phyloP scores from a whole-genome alignment of 2,329 filamentous ascomycete species.

The Cladophialophora psammophila region DNA sequence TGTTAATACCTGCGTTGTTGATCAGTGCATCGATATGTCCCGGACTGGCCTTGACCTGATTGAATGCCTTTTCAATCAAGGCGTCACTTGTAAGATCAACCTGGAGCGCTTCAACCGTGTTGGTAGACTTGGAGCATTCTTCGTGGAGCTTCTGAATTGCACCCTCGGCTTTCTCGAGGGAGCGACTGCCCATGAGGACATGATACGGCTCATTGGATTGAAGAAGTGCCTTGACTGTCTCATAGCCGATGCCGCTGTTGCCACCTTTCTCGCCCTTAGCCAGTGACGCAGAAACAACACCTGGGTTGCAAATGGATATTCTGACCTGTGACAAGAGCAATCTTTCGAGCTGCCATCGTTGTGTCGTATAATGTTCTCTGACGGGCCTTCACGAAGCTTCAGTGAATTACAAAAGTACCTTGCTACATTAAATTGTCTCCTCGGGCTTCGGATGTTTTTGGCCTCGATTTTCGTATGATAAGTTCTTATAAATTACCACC shows the following conservation, averaged over 20 bases:
- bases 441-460: too few relatives aligned
- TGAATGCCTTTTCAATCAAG: slow-evolving; percentile 43
- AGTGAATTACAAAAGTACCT: too few relatives aligned
- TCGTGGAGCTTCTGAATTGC: slow-evolving; percentile 29
- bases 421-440: too few relatives aligned
- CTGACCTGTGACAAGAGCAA: slow-evolving; percentile 29
- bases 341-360: slow-evolving; percentile 16
- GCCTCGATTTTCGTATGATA: too few relatives aligned
- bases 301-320: background rate
- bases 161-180: slow-evolving; percentile 27
- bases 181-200: slow-evolving; percentile 34
- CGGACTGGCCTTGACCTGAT: slow-evolving; percentile 40
- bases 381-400: background rate
- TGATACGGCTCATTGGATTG: slow-evolving; percentile 39
- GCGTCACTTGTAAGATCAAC: slow-evolving; percentile 45
- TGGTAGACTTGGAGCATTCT: slow-evolving; percentile 32
- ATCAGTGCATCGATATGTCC: slow-evolving; percentile 46
- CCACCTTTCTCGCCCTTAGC: slow-evolving; percentile 34
- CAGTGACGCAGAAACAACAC: background rate
- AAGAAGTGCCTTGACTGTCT: slow-evolving; percentile 39
- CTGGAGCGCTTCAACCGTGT: slow-evolving; percentile 42
- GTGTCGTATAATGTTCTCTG: background rate
- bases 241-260: slow-evolving; percentile 43
- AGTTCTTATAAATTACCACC: too few relatives aligned
- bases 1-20: slow-evolving; percentile 44